A percentile compares a stretch with the other conserved stretches of the same genome.
Conservation (phyloP, 495 filamentous ascomycete genomes). For the Collariella sp. region DNA sequence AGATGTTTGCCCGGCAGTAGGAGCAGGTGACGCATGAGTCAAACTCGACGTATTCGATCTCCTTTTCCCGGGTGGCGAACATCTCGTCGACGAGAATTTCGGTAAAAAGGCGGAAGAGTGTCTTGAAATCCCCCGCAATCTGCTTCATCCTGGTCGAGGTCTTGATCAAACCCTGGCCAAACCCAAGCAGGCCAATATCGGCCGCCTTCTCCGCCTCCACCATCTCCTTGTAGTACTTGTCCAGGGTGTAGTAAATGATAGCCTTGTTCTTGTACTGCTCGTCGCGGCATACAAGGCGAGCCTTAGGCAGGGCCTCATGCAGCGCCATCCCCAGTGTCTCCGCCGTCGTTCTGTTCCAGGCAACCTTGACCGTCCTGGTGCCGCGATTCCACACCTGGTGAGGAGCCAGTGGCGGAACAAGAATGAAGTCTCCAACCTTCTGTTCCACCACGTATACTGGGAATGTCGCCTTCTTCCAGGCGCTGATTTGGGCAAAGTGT, state of each 20-base stretch:
- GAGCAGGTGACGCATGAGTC: constrained; percentile 90
- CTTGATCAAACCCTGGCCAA: constrained; percentile 38
- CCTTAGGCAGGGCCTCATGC: constrained; percentile 75
- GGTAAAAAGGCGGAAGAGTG: constrained; percentile 67
- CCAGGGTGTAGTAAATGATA: constrained; percentile 77
- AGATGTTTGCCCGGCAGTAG: constrained; percentile 92
- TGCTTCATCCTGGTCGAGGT: constrained; percentile 53
- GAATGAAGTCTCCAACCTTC: constrained; percentile 83
- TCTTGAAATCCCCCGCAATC: constrained; percentile 67
- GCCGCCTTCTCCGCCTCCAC: constrained; percentile 40
- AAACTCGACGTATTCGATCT: constrained; percentile 63
- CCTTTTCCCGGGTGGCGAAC: constrained; percentile 58
- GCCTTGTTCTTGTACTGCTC: constrained; percentile 98
- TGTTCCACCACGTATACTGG: constrained; percentile 90
- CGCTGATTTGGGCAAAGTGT: constrained; percentile 88
- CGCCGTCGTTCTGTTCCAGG: constrained; percentile 94
- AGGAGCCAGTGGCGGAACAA: constrained; percentile 91
- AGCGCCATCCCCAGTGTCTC: constrained; percentile 82
- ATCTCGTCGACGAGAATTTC: constrained; percentile 74
- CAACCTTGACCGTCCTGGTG: constrained; percentile 89
- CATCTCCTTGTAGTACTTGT: constrained; percentile 65
- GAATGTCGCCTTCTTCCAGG: constrained; percentile 88
- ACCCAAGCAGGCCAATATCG: constrained; percentile 32
- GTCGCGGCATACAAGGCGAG: constrained; percentile 89
- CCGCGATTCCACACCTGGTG: constrained; percentile 99